These are phyloP conservation scores for slime mould (Dictyostelium discoideum) DNA, from an alignment of 78 protist species.

Conservation along the genomic window DNA sequence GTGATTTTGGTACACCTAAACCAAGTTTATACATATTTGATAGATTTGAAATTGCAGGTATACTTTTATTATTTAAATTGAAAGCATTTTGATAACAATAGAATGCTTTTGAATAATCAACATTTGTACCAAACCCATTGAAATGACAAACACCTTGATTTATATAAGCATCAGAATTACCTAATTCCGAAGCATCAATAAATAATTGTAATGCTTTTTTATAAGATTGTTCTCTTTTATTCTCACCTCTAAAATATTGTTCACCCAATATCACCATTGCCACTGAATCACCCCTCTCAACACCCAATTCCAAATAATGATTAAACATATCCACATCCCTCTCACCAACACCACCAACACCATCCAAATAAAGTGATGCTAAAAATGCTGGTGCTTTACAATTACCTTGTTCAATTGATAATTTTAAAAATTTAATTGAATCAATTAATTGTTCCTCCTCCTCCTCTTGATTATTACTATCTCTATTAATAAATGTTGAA, in stretches of 20 bases:
- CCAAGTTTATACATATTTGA: conserved; percentile 53
- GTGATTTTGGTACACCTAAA: conserved; percentile 52
- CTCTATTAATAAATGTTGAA: not conserved
- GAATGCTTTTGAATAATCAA: conserved; percentile 31
- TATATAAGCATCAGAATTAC: conserved; percentile 51
- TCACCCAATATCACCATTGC: conserved; percentile 47
- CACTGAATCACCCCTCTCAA: conserved; percentile 4
- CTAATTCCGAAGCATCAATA: not conserved
- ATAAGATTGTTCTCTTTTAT: not conserved
- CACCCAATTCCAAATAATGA: conserved; percentile 14
- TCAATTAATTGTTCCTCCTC: not conserved
- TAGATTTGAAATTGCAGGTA: conserved; percentile 53
- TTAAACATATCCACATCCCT: not conserved
- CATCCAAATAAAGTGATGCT: conserved; percentile 37
- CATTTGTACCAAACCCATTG: conserved; percentile 47
- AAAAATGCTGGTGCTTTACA: conserved; percentile 28
- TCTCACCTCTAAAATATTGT: conserved; percentile 40
- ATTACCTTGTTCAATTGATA: conserved; percentile 44
- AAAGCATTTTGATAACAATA: conserved; percentile 63
- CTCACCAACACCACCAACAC: conserved; percentile 2
- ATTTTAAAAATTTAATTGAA: not conserved
- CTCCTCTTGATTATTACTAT: not conserved
- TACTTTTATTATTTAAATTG: conserved; percentile 30
- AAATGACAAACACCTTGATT: conserved; percentile 66
- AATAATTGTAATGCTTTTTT: conserved; percentile 48